Base-by-base conservation (phyloP, 2,329 filamentous ascomycete genomes). In the Colletotrichum paranaense region DNA sequence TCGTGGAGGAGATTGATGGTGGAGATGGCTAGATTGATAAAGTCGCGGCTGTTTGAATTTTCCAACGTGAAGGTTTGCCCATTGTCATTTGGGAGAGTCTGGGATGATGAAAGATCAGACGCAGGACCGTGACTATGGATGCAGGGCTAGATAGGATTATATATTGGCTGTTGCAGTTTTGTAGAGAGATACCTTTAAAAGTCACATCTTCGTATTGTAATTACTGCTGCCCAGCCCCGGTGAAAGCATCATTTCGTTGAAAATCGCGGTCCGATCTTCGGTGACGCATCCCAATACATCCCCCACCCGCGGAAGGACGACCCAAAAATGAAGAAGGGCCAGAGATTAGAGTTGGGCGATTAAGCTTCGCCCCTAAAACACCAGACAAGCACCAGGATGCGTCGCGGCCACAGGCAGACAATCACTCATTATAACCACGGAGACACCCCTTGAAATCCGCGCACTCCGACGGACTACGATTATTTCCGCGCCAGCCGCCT, bases 321-420 rank as follows among this genome's bases (percentile, higher is more conserved):
- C 46, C 28, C 49, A 19, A 55, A 26, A 24, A 19, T 46, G 53
- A 30, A 30, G 16, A n/a, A 35, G 22, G 24, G 19, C 11, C 22
- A 32, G 42, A 26, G 32, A 62, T 65, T 70, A 62, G 57, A 38
- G 67, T 70, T 73, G 53, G 35, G 49, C 24, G 30, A 70, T 73
- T 70, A 73, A 52, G 68, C 60, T 70, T 73, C 46, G 55, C 59
- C 70, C 66, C 59, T 65, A 69, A 73, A 72, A 68, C 69, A 59
- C 59, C n/a, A 46, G 59, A 69, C 67, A 57, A 56, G 70, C 70
- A 68, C 63, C 65, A 55, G n/a, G 67, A 38, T 58, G 53, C 60
- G 52, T 70, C 42, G 60, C 52, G 12, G 19, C 42, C 42, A 49
- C 19, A 38, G n/a, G 38, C 60, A 24, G 38, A 38, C 26, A 26